phyloP scores from a whole-genome alignment of 2,329 filamentous ascomycete species.

The Ampelomyces quisqualis region DNA sequence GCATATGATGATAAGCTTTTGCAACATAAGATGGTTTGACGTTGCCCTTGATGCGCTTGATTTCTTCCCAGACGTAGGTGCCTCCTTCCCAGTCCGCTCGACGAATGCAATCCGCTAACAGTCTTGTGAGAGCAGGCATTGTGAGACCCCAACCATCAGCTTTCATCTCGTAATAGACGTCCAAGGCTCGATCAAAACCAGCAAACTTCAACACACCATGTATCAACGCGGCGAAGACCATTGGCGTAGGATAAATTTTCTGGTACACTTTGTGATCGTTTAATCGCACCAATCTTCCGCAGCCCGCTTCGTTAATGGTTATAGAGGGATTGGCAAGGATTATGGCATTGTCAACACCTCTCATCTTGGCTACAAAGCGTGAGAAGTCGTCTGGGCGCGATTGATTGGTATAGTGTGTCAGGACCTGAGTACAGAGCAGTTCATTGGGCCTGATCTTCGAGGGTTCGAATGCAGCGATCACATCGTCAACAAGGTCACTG shows the following conservation, averaged over 20 bases:
- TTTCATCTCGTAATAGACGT: slow-evolving; percentile 47
- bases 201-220: slow-evolving; percentile 48
- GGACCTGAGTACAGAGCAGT: slow-evolving; percentile 44
- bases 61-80: slow-evolving; percentile 47
- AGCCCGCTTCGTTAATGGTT: slow-evolving; percentile 36
- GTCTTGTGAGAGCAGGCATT: slow-evolving; percentile 40
- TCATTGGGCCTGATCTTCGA: slow-evolving; percentile 51
- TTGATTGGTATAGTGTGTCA: slow-evolving; percentile 44
- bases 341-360: slow-evolving; percentile 43
- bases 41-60: slow-evolving; percentile 35
- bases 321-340: slow-evolving; percentile 46
- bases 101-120: slow-evolving; percentile 47
- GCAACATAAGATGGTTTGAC: slow-evolving; percentile 24
- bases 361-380: slow-evolving; percentile 46
- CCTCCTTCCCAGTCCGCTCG: slow-evolving; percentile 41
- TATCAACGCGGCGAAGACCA: slow-evolving; percentile 48
- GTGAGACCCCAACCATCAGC: slow-evolving; percentile 51
- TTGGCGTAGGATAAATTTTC: slow-evolving; percentile 47
- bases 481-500: slow-evolving; percentile 25
- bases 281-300: slow-evolving; percentile 28
- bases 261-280: slow-evolving; percentile 43
- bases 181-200: slow-evolving; percentile 48
- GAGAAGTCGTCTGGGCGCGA: slow-evolving; percentile 39
- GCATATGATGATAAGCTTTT: slow-evolving; percentile 36
- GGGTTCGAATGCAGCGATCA: slow-evolving; percentile 36